A percentile compares a stretch with the other conserved stretches of the same genome.
These are phyloP conservation scores for Xylariaceae sp. DNA, from an alignment of 2,329 filamentous ascomycete genomes.

Conservation along the genomic window DNA sequence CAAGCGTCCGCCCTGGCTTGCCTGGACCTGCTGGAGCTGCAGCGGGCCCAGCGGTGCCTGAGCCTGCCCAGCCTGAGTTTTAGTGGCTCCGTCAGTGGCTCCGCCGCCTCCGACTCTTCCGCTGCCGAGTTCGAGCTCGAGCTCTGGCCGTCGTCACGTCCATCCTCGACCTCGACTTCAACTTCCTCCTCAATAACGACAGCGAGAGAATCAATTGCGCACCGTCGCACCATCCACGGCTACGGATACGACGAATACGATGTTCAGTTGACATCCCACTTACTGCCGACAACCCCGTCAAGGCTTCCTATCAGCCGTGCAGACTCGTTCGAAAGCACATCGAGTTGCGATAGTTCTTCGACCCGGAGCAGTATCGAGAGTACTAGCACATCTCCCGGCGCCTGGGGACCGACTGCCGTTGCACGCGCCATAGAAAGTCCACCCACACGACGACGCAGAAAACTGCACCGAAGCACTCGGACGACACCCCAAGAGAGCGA, in stretches of 20 bases:
- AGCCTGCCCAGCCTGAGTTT: slow-evolving; percentile 2
- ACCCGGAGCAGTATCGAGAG: slow-evolving; percentile 2
- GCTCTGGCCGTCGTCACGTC: slow-evolving; percentile 11
- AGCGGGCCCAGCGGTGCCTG: slow-evolving; percentile 8
- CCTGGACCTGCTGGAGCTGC: slow-evolving; percentile 5
- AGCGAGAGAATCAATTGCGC: background rate
- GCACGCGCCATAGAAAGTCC: slow-evolving; percentile 1
- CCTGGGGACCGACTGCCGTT: background rate
- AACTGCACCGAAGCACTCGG: slow-evolving; percentile 1
- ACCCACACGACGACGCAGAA: background rate
- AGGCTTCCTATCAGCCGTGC: slow-evolving; percentile 1
- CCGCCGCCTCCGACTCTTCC: slow-evolving; percentile 5
- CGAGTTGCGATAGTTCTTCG: background rate
- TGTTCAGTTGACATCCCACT: background rate
- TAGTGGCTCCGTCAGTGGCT: no score
- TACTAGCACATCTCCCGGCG: slow-evolving; percentile 1
- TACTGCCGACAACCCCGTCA: background rate
- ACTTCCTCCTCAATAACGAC: background rate
- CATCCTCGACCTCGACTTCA: background rate
- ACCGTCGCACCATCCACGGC: background rate
- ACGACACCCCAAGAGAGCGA: background rate
- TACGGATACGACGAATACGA: background rate
- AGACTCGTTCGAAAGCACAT: slow-evolving; percentile 10
- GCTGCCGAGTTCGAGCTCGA: slow-evolving; percentile 4
- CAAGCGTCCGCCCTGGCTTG: background rate